Evolutionary conservation across 371 early-diverging fungal genomes (phyloP).

Genomic region (Phascolomyces articulosus): DNA sequence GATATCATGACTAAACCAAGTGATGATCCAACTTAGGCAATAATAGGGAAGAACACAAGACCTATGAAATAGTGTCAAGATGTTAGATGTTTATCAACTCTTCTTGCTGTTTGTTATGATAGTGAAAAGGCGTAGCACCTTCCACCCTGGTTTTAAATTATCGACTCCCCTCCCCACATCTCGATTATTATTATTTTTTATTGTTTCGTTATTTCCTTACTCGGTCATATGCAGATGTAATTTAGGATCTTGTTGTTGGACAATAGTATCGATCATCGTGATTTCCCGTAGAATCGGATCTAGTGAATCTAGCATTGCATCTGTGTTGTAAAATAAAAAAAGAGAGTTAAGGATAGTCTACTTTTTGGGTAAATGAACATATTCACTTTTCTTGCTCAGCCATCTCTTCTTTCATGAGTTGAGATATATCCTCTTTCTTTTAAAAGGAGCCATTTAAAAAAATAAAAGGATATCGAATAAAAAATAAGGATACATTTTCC

Average conservation of each 20-base stretch:
- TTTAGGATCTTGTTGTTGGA: constrained; percentile 53
- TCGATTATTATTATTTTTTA: no score
- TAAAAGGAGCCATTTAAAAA: neutral
- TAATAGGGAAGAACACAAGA: constrained; percentile 78
- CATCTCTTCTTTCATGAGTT: no score
- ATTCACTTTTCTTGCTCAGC: no score
- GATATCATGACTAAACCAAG: constrained; percentile 88
- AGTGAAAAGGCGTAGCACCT: no score
- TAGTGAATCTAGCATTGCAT: constrained; percentile 54
- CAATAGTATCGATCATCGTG: constrained; percentile 53
- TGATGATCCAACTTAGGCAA: constrained; percentile 82
- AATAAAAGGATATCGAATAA: constrained; percentile 60
- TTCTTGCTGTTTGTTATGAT: no score
- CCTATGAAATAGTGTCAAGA: no score
- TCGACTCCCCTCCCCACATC: no score
- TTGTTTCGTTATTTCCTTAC: constrained; percentile 30
- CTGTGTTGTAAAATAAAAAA: constrained; percentile 30
- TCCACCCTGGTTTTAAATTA: no score
- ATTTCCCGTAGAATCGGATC: constrained; percentile 39
- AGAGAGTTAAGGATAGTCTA: no score
- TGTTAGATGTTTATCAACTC: no score
- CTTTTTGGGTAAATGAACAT: no score
- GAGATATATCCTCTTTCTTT: neutral
- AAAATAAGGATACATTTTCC: constrained; percentile 60
- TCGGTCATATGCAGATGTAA: constrained; percentile 51